Evolutionary conservation across 2,329 filamentous ascomycete genomes (phyloP).

Genomic region (Exserohilum turcica): DNA sequence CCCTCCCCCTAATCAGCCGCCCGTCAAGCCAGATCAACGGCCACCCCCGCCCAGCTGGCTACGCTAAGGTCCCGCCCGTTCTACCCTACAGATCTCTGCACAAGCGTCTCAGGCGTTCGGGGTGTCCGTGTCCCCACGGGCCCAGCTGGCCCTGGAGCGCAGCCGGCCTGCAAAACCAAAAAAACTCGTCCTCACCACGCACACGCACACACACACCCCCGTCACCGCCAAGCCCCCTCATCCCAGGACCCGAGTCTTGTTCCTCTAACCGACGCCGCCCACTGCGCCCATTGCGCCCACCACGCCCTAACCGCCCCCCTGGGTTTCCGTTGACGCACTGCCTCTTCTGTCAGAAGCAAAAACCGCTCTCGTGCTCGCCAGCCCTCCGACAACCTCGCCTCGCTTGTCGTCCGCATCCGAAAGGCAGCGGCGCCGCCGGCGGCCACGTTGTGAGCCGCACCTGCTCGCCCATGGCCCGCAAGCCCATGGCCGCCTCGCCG

Average conservation of each 20-base stretch:
- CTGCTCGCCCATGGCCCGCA: constrained; percentile 5
- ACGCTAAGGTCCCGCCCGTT: constrained; percentile 32
- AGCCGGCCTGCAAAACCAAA: constrained; percentile 36
- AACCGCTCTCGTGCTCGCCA: constrained; percentile 6
- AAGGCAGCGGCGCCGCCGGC: constrained; percentile 19
- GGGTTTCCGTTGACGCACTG: constrained; percentile 34
- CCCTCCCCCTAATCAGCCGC: background rate
- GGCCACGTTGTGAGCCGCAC: constrained; percentile 42
- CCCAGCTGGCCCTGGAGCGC: constrained; percentile 28
- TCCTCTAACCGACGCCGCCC: constrained; percentile 41
- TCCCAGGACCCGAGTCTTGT: constrained; percentile 30
- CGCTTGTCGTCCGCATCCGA: constrained; percentile 21
- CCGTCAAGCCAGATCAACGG: constrained; percentile 9
- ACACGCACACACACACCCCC: constrained; percentile 25
- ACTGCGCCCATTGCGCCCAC: constrained; percentile 30
- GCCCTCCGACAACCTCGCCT: constrained; percentile 2
- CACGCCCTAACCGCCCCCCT: constrained; percentile 30
- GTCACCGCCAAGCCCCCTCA: constrained; percentile 26
- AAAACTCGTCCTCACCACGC: constrained; percentile 37
- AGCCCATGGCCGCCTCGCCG: constrained; percentile 2
- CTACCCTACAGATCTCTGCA: constrained; percentile 18
- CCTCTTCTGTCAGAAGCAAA: constrained; percentile 11
- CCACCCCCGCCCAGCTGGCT: constrained; percentile 11
- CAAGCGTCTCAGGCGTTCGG: constrained; percentile 27
- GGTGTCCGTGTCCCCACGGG: constrained; percentile 31